Conservation (phyloP, 2,329 filamentous ascomycete genomes). For the Lasiodiplodia gonubiensis region DNA sequence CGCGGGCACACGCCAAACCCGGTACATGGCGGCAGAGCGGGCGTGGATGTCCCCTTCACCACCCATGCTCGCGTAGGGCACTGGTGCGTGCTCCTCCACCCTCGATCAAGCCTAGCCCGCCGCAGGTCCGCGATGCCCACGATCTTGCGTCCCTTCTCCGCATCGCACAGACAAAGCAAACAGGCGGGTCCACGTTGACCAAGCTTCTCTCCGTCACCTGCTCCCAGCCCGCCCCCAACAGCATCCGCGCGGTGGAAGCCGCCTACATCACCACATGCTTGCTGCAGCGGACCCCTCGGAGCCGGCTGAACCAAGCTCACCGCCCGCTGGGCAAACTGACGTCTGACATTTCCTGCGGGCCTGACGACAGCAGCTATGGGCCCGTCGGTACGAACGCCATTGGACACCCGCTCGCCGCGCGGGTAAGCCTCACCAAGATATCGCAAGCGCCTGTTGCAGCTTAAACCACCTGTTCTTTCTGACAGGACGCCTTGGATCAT, state of each 20-base stretch:
- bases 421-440: slow-evolving; percentile 20
- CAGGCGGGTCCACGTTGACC: background rate
- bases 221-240: background rate
- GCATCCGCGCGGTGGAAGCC: background rate
- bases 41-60: slow-evolving; percentile 16
- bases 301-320: background rate
- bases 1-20: slow-evolving; percentile 2
- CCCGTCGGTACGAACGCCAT: slow-evolving; percentile 15
- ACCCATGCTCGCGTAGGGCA: slow-evolving; percentile 19
- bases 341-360: slow-evolving; percentile 22
- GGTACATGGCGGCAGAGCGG: slow-evolving; percentile 18
- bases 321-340: background rate
- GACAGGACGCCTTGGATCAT: slow-evolving; percentile 18
- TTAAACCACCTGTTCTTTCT: slow-evolving; percentile 3
- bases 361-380: slow-evolving; percentile 14
- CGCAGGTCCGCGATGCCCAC: slow-evolving; percentile 24
- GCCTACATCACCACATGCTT: slow-evolving; percentile 10
- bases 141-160: slow-evolving; percentile 20
- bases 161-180: slow-evolving; percentile 1
- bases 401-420: slow-evolving; percentile 10
- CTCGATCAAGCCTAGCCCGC: slow-evolving; percentile 18
- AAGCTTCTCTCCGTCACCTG: slow-evolving; percentile 9
- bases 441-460: slow-evolving; percentile 6
- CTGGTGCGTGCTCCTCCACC: slow-evolving; percentile 17
- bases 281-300: background rate